A percentile compares a stretch with the other conserved stretches of the same genome.
Evolutionary conservation across 2,329 filamentous ascomycete genomes (phyloP).

Genomic region (Xylariaceae sp.): DNA sequence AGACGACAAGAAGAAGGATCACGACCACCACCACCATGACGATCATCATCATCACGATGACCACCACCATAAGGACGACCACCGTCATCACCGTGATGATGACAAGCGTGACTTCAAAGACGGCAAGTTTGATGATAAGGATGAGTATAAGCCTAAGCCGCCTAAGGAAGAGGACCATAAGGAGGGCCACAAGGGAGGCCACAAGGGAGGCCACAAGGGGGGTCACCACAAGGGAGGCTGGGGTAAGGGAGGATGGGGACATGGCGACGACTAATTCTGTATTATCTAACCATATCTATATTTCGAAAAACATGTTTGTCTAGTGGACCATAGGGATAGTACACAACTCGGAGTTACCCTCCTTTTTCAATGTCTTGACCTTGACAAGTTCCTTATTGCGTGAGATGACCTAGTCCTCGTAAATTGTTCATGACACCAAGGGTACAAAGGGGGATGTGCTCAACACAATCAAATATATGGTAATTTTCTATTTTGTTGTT

Average conservation of each 20-base stretch:
- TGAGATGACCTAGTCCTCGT: no score
- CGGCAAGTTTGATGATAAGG: neutral
- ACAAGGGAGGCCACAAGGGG: slow-evolving; percentile 14
- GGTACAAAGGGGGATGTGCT: no score
- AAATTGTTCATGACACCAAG: no score
- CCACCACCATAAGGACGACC: neutral
- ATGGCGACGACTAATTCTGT: slow-evolving; percentile 1
- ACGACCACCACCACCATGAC: slow-evolving; percentile 4
- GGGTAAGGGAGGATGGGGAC: slow-evolving; percentile 9
- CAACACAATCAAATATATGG: no score
- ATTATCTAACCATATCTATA: neutral
- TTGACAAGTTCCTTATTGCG: no score
- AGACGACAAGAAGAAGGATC: neutral
- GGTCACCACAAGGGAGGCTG: slow-evolving; percentile 10
- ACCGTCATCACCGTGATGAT: no score
- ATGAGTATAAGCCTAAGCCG: no score
- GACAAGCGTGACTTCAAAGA: neutral
- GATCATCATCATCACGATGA: neutral
- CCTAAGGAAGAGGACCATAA: neutral
- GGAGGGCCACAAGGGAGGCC: slow-evolving; percentile 3
- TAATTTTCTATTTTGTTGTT: no score
- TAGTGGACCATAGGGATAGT: no score
- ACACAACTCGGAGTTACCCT: no score
- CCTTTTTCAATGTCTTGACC: no score
- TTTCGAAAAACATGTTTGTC: neutral